Evolutionary conservation across 768 basidiomycete species (phyloP).

Genomic region (Neoboletus brunneissimus): DNA sequence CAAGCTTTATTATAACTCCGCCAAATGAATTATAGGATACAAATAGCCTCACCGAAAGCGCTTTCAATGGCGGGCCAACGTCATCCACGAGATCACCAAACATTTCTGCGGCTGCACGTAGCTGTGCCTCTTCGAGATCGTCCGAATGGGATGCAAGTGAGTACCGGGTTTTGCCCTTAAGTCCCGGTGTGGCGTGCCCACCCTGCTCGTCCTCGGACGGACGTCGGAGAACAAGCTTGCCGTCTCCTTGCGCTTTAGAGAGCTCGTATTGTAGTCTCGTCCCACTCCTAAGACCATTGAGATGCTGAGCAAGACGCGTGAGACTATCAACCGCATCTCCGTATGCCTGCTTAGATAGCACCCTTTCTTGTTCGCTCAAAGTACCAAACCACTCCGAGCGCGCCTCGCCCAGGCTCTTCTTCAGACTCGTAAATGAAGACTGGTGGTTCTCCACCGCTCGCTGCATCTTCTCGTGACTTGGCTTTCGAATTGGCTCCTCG

Average conservation of each 20-base stretch:
- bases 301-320: constrained; percentile 88
- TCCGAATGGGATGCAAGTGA: constrained; percentile 36
- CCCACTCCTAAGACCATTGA: constrained; percentile 85
- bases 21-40: not conserved
- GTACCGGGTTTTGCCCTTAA: constrained; percentile 25
- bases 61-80: constrained; percentile 71
- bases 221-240: constrained; percentile 38
- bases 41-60: constrained; percentile 56
- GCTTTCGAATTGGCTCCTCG: constrained; percentile 58
- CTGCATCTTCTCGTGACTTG: constrained; percentile 62
- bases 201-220: constrained; percentile 10
- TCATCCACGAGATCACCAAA: constrained; percentile 81
- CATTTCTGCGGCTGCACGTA: constrained; percentile 60
- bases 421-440: constrained; percentile 83
- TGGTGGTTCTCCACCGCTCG: constrained; percentile 84
- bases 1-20: constrained; percentile 1
- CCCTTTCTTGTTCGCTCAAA: constrained; percentile 23
- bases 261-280: constrained; percentile 83
- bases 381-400: constrained; percentile 71
- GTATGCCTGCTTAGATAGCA: constrained; percentile 55
- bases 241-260: constrained; percentile 53
- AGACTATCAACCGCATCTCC: constrained; percentile 85
- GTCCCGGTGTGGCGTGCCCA: constrained; percentile 16
- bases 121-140: constrained; percentile 40
- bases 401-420: constrained; percentile 83